These are phyloP conservation scores for Aaosphaeria pasadenensis DNA, from an alignment of 2,329 filamentous ascomycete genomes.

Conservation along the genomic window DNA sequence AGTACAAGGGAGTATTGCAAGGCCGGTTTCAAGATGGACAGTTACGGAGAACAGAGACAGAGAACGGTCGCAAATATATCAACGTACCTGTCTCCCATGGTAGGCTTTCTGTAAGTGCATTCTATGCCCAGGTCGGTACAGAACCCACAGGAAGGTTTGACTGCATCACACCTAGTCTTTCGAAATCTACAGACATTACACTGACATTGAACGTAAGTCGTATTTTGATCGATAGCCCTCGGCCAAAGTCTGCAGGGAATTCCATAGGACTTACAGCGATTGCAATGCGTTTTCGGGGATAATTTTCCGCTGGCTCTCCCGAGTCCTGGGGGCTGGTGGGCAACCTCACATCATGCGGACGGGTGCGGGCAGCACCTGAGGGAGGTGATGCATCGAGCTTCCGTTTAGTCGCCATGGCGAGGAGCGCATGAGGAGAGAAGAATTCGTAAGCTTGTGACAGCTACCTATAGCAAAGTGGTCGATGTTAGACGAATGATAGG, in stretches of 20 bases:
- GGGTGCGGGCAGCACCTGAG: constrained; percentile 5
- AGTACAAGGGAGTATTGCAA: not conserved
- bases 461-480: too few relatives aligned
- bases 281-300: constrained; percentile 22
- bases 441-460: too few relatives aligned
- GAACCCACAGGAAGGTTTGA: constrained; percentile 23
- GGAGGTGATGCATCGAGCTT: constrained; percentile 11
- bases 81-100: constrained; percentile 16
- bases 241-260: too few relatives aligned
- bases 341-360: not conserved
- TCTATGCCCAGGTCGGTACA: constrained; percentile 26
- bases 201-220: constrained; percentile 4
- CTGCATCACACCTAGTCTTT: constrained; percentile 26
- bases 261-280: constrained; percentile 15
- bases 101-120: constrained; percentile 25
- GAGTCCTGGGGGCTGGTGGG: constrained; percentile 7
- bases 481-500: too few relatives aligned
- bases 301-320: constrained; percentile 14
- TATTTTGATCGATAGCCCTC: not conserved
- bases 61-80: not conserved
- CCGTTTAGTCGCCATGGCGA: constrained; percentile 15
- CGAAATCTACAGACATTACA: constrained; percentile 28
- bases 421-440: too few relatives aligned
- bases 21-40: not conserved
- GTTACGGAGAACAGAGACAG: not conserved